A percentile compares a stretch with the other conserved stretches of the same genome.
Conservation (phyloP, 768 basidiomycete genomes). For the Suillus brevipes region DNA sequence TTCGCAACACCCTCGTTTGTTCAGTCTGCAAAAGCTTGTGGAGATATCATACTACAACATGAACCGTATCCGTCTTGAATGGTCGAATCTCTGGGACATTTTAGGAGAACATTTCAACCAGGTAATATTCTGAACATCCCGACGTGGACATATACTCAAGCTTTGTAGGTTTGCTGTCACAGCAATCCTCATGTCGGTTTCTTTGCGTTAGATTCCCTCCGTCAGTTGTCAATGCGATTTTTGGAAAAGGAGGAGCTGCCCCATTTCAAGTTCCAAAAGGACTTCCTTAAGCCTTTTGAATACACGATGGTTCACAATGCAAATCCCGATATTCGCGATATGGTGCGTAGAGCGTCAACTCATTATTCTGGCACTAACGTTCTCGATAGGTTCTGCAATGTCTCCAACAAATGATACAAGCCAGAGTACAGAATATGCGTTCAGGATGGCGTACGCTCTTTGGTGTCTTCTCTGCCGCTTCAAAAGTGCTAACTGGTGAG, state of each 20-base stretch:
- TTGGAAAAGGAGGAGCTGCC: constrained; percentile 97
- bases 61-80: constrained; percentile 95
- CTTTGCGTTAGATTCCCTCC: constrained; percentile 94
- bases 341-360: constrained; percentile 53
- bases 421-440: constrained; percentile 89
- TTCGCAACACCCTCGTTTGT: constrained; percentile 91
- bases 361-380: constrained; percentile 8
- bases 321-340: constrained; percentile 93
- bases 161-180: constrained; percentile 89
- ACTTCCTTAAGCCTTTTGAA: constrained; percentile 97
- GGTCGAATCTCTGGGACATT: constrained; percentile 98
- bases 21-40: constrained; percentile 96
- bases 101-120: constrained; percentile 98
- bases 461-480: constrained; percentile 95
- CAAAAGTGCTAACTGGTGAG: constrained; percentile 84
- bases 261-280: constrained; percentile 99
- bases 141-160: constrained; percentile 10
- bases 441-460: constrained; percentile 99
- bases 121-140: constrained; percentile 40
- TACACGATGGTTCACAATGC: constrained; percentile 96
- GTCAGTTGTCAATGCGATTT: constrained; percentile 97
- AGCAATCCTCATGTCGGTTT: constrained; percentile 95
- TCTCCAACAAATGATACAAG: constrained; percentile 98
- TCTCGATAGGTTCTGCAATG: constrained; percentile 84
- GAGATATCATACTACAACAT: constrained; percentile 99